A percentile compares a stretch with the other conserved stretches of the same genome.
Conservation (phyloP, 495 filamentous ascomycete species). For the Penicillium cosmopolitanum region DNA sequence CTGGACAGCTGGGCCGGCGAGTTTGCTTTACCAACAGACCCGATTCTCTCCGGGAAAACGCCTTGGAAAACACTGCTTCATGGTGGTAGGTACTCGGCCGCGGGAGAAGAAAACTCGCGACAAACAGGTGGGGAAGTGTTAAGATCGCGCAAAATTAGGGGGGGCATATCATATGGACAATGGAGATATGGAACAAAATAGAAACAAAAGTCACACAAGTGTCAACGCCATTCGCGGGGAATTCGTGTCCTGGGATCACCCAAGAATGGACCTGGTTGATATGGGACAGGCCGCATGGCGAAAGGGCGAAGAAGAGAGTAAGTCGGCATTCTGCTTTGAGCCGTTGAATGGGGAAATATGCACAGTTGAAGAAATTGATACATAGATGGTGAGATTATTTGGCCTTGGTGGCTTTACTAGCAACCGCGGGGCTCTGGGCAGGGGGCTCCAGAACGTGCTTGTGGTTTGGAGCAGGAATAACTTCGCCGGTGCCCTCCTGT, state of each 20-base stretch:
- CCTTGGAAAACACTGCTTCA: background rate
- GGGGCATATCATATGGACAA: slow-evolving; percentile 10
- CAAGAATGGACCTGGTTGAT: background rate
- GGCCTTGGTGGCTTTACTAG: slow-evolving; percentile 46
- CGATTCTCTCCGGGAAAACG: slow-evolving; percentile 4
- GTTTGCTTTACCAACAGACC: background rate
- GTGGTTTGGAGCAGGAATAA: slow-evolving; percentile 60
- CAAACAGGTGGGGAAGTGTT: background rate
- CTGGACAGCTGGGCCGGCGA: background rate
- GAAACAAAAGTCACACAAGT: background rate
- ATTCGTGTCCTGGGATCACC: background rate
- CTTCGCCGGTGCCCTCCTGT: slow-evolving; percentile 60
- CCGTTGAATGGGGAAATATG: slow-evolving; percentile 20
- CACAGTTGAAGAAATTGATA: slow-evolving; percentile 24
- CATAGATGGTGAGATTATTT: slow-evolving; percentile 32
- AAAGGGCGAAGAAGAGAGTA: slow-evolving; percentile 4
- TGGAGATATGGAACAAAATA: background rate
- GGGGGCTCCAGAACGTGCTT: slow-evolving; percentile 66
- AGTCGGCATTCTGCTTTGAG: background rate
- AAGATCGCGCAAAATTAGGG: background rate
- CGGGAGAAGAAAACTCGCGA: background rate
- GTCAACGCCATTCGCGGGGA: background rate
- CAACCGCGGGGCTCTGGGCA: slow-evolving; percentile 42
- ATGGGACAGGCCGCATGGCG: background rate
- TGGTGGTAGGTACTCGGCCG: background rate